Base-by-base conservation (phyloP, 2,329 filamentous ascomycete species). In the Nemania abortiva region DNA sequence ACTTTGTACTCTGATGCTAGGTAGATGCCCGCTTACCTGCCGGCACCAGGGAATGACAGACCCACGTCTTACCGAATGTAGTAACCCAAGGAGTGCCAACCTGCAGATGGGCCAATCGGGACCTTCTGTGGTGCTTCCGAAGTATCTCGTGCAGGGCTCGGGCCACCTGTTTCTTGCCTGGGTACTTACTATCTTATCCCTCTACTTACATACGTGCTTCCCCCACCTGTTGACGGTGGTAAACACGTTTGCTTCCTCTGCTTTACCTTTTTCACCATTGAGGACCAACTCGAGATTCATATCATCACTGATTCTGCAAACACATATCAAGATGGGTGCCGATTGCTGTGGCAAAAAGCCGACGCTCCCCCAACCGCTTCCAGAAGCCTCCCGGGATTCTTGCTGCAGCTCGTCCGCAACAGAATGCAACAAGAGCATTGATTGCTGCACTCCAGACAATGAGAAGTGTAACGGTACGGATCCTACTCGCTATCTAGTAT, bases 321-420 rank as follows among this genome's bases (percentile, higher is more conserved):
- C n/a, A 53, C 20, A 5, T 45, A 53, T 27, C 63, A 61, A 66
- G 3, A 69, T 69, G 67, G 67, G 67, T n/a, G 67, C 67, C n/a
- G 67, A 63, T 59, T 69, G 63, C n/a, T 69, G 67, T 42, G 45
- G 62, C 31, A 54, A 63, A n/a, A 66, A 61, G 7, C 61, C 65
- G 57, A 31, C 56, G 60, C 29, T 37, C 7, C 42, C 42, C 39
- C 34, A 37, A 7, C 55, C 39, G 18, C n/a, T 45, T 31, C 6
- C 50, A 1, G 52, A 56, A 54, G 34, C 24, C 29, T 45, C 27
- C 39, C 52, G 22, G 27, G 53, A 20, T 55, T 63, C 37, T 3
- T 60, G 54, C 22, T 31, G 59, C 6, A 50, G 49, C 6, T 50
- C 49, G 59, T 20, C 67, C 1, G 27, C 6, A 13, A 24, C 54